phyloP scores from a whole-genome alignment of 345 rosid species.

The Salix viminalis region DNA sequence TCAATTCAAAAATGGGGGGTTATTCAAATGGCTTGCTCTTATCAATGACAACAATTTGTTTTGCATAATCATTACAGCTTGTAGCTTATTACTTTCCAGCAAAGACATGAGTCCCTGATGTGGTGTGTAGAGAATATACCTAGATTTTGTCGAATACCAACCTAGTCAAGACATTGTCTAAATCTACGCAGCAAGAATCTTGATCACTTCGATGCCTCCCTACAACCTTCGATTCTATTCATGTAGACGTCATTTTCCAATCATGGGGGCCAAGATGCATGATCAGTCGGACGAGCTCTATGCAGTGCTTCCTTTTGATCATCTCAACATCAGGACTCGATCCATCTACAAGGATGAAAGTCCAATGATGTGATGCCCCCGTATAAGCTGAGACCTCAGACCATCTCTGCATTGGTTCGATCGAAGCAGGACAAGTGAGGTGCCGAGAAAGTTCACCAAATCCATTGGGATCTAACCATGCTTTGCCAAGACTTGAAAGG shows the following conservation, averaged over 20 bases:
- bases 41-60: background rate
- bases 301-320: background rate
- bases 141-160: slow-evolving; percentile 17
- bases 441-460: background rate
- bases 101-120: background rate
- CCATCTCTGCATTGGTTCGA: background rate
- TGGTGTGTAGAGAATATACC: background rate
- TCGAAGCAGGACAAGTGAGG: background rate
- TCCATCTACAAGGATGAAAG: background rate
- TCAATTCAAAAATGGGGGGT: background rate
- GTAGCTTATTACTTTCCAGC: background rate
- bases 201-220: slow-evolving; percentile 18
- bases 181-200: slow-evolving; percentile 25
- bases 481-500: background rate
- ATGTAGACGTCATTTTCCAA: background rate
- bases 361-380: background rate
- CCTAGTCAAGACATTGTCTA: background rate
- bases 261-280: background rate
- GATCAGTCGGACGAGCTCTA: background rate
- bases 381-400: background rate
- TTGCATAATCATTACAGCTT: background rate
- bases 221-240: background rate
- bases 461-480: background rate
- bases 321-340: background rate
- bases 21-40: background rate